Percentiles rank a stretch among this genome's conserved stretches.
Conservation (phyloP, 805 yeast genomes). For the Monosporozyma aerobia region DNA sequence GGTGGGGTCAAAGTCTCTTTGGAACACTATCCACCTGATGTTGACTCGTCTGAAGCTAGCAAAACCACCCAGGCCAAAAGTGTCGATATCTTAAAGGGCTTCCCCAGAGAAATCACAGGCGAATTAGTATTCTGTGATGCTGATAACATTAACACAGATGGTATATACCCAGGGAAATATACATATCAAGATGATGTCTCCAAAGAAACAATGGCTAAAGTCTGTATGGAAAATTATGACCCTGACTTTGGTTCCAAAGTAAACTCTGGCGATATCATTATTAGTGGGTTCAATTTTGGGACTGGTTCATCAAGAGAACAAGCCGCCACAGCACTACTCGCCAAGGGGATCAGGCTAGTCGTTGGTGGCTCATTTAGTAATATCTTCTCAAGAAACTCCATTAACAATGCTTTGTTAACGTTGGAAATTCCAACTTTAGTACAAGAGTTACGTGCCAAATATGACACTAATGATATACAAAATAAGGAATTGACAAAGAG, state of each 20-base stretch:
- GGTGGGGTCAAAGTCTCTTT: constrained; percentile 39
- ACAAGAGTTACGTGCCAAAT: constrained; percentile 62
- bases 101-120: constrained; percentile 83
- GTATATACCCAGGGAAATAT: constrained; percentile 97
- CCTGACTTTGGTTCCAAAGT: constrained; percentile 76
- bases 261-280: constrained; percentile 77
- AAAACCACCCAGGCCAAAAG: constrained; percentile 35
- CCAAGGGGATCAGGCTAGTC: constrained; percentile 84
- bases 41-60: constrained; percentile 18
- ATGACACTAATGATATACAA: constrained; percentile 30
- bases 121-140: constrained; percentile 93
- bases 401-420: constrained; percentile 90
- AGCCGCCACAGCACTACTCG: constrained; percentile 96
- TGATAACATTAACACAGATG: constrained; percentile 94
- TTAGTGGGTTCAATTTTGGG: constrained; percentile 93
- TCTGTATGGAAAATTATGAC: constrained; percentile 98
- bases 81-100: constrained; percentile 78
- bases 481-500: constrained; percentile 76
- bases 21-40: constrained; percentile 5
- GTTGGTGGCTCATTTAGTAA: constrained; percentile 97
- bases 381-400: constrained; percentile 90
- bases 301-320: constrained; percentile 98
- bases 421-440: constrained; percentile 87
- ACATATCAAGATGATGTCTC: constrained; percentile 97
- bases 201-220: constrained; percentile 93